Evolutionary conservation across 2,329 filamentous ascomycete species (phyloP), one percentile per base, ranked within the genome.

Genomic region (Emmonsiellopsis sp.): DNA sequence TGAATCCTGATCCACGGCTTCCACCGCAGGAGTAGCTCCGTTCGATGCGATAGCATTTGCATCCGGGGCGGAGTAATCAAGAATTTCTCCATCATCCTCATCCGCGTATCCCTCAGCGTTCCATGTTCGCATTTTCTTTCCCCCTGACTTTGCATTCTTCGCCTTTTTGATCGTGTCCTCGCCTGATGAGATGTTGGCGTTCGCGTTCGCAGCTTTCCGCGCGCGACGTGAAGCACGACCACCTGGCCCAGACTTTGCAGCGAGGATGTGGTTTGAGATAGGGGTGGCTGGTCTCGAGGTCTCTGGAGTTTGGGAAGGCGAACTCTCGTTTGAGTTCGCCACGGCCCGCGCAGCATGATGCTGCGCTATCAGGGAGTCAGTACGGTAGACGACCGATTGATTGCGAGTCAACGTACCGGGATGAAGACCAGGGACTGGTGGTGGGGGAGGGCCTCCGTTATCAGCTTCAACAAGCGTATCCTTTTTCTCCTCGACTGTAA

Each of bases 101-200:
- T 91, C 88, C 6, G 88, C 89, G 61, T 86, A 76, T 3, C 93
- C 93, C 66, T 95, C 88, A 5, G 87, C 88, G 64, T 91, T 88
- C 93, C 93, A 98, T 65, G 87, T 90, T 58, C 93, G 83, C 62
- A 88, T 88, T 68, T 89, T 91, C 76, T 97, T 97, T 7, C 74
- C 77, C 10, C 77, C 71, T 59, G 82, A 83, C 51, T 70, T 70
- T 31, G 76, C 66, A 42, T 68, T 68, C 53, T 67, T 75, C 65
- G 60, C 75, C 69, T 83, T 88, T 63, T 82, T 84, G 59, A 79
- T 77, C 14, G 77, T 72, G 5, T 97, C 93, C 62, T 97, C 93
- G 1, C 91, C 90, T 0, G 90, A 95, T 0, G 90, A 95, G 51
- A 68, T 68, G 21, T 70, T 67, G 42, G 67, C 72, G 46, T 67